Base-by-base conservation (phyloP, 2,329 filamentous ascomycete genomes). In the Chalara sp. region DNA sequence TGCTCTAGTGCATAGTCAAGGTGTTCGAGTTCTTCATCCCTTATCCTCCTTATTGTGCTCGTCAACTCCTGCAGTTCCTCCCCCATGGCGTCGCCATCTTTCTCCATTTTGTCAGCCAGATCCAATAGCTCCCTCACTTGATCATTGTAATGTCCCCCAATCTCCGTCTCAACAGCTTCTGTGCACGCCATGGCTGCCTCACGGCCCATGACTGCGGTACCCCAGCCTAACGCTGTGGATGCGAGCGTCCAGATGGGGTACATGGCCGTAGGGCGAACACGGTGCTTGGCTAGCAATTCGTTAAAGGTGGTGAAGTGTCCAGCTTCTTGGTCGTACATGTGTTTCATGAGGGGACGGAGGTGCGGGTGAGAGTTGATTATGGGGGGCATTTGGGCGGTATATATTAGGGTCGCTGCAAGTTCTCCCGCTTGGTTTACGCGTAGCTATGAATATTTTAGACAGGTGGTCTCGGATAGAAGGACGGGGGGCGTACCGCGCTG, bases 111-210 rank as follows among this genome's bases (percentile, higher is more conserved):
- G 6, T 79, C 75, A 51, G 89, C 80, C 85, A 95, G 96, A 55
- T 86, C 84, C 39, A 97, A 68, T 60, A 99, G 71, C 48, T 81
- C 79, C 30, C 89, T 76, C 41, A 99, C 89, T 72, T 99, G 93
- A 57, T 83, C 83, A 66, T 97, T 97, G 68, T 99, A 99, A 71
- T 99, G 93, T 31, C 83, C 83, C 2, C 93, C 93, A 56, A 99
- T 99, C 73, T 97, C 93, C 6, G 92, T 99, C 76, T 99, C 93
- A 1, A 99, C 92, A 1, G 93, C 93, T 70, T 99, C 93, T 1
- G 93, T 97, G 67, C 93, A 99, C 10, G 93, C 93, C 93, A 99
- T 99, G 35, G 93, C 92, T 2, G 92, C 91, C 70, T 97, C 90
- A 46, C 89, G 81, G 1, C 93, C 91, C 77, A 99, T 78, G 41